A percentile compares a stretch with the other conserved stretches of the same genome.
Evolutionary conservation across 1,139 yeast species (phyloP).

Genomic region (Geotrichum carabidarum): DNA sequence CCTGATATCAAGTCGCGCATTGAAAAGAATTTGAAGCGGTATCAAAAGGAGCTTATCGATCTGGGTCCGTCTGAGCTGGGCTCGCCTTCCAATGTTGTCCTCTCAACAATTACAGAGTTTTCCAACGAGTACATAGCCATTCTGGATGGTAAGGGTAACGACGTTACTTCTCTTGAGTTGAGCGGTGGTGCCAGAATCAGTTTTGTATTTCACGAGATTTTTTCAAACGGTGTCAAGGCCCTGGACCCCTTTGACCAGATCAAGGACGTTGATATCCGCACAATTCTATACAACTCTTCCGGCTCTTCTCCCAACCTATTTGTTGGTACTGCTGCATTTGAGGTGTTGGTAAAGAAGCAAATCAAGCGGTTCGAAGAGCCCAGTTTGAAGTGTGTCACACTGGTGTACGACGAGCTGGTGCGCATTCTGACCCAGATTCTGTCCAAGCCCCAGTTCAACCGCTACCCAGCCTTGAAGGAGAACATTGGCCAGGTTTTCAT

Average conservation of each 20-base stretch:
- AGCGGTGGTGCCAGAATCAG: constrained; percentile 98
- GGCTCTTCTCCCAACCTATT: constrained; percentile 95
- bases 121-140: constrained; percentile 88
- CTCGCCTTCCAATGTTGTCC: constrained; percentile 82
- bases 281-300: constrained; percentile 87
- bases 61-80: constrained; percentile 77
- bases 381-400: constrained; percentile 79
- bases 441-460: constrained; percentile 68
- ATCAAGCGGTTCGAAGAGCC: constrained; percentile 95
- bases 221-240: constrained; percentile 86
- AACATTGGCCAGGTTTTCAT: constrained; percentile 77
- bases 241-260: constrained; percentile 96
- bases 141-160: constrained; percentile 87
- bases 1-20: constrained; percentile 93
- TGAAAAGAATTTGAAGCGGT: constrained; percentile 82
- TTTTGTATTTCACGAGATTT: constrained; percentile 94
- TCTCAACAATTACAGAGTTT: constrained; percentile 89
- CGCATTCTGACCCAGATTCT: constrained; percentile 86
- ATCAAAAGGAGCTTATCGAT: constrained; percentile 67
- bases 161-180: constrained; percentile 75
- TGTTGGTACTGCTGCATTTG: constrained; percentile 96
- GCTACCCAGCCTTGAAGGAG: constrained; percentile 89
- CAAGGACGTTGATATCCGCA: constrained; percentile 92
- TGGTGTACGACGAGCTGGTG: constrained; percentile 90
- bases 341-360: constrained; percentile 90